A percentile compares a stretch with the other conserved stretches of the same genome.
Conservation (phyloP, 371 early-diverging fungal genomes). For the Blakeslea trispora region DNA sequence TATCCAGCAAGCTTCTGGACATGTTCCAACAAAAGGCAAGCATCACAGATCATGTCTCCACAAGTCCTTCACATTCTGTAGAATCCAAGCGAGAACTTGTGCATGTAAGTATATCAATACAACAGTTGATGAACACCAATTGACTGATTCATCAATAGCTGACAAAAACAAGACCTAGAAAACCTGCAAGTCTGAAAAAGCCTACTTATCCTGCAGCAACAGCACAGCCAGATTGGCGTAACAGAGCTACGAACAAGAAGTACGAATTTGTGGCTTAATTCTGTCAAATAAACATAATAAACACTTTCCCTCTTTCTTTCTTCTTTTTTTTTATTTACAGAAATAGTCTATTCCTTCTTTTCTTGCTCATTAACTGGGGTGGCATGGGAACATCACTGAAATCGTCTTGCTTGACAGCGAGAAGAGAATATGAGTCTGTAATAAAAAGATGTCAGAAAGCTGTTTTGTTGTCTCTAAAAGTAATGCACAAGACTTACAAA, state of each 20-base stretch:
- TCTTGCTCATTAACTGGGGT: slow-evolving; percentile 26
- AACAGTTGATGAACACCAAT: neutral
- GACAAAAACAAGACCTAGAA: slow-evolving; percentile 25
- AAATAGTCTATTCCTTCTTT: slow-evolving; percentile 8
- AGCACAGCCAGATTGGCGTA: slow-evolving; percentile 29
- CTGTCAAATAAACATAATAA: neutral
- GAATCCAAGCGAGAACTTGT: slow-evolving; percentile 2
- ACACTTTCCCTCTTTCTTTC: neutral
- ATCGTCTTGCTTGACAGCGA: slow-evolving; percentile 63
- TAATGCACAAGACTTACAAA: slow-evolving; percentile 54
- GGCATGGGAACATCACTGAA: slow-evolving; percentile 61
- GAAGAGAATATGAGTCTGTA: slow-evolving; percentile 54
- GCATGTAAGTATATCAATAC: slow-evolving; percentile 13
- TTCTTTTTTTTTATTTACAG: slow-evolving; percentile 16
- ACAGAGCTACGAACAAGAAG: slow-evolving; percentile 14
- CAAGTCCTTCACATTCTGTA: neutral
- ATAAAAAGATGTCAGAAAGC: neutral
- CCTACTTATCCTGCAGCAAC: slow-evolving; percentile 20
- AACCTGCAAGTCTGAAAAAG: slow-evolving; percentile 26
- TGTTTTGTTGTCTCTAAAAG: too few relatives aligned
- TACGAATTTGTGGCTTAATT: slow-evolving; percentile 5
- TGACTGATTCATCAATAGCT: slow-evolving; percentile 8
- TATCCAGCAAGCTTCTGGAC: slow-evolving; percentile 21
- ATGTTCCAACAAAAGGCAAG: slow-evolving; percentile 20
- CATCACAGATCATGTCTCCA: neutral